A percentile compares a stretch with the other conserved stretches of the same genome.
Conservation (phyloP, 805 yeast species). For the Nakazawaea wickerhamii region DNA sequence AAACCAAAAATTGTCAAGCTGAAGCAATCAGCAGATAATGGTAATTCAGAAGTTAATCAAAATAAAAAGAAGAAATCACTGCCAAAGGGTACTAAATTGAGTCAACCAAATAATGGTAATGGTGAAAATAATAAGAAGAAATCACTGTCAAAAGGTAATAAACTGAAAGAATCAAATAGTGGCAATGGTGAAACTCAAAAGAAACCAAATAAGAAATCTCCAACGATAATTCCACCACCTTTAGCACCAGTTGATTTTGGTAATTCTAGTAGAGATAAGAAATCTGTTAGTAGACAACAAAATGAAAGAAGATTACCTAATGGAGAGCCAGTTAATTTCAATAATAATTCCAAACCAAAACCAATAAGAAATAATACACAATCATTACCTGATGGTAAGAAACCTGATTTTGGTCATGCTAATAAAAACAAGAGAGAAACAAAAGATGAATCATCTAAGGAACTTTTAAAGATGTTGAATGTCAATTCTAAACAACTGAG, state of each 20-base stretch:
- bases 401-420: slow-evolving; percentile 13
- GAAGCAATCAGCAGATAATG: too few relatives aligned
- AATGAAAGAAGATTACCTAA: neutral
- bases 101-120: neutral
- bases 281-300: neutral
- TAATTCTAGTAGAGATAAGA: neutral
- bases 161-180: neutral
- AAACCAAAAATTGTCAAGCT: neutral
- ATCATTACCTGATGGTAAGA: slow-evolving; percentile 11
- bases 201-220: slow-evolving; percentile 1
- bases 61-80: neutral
- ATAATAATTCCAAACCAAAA: neutral
- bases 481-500: neutral
- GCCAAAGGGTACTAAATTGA: neutral
- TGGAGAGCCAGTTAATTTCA: neutral
- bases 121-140: neutral
- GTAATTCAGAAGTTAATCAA: too few relatives aligned
- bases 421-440: slow-evolving; percentile 3
- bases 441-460: slow-evolving; percentile 9
- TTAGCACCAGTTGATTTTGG: slow-evolving; percentile 12
- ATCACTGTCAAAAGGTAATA: neutral
- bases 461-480: slow-evolving; percentile 8
- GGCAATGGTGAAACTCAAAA: neutral
- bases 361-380: slow-evolving; percentile 4
- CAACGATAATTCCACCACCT: slow-evolving; percentile 12